Conservation (phyloP, 495 filamentous ascomycete species). For the Neurospora intermedia region DNA sequence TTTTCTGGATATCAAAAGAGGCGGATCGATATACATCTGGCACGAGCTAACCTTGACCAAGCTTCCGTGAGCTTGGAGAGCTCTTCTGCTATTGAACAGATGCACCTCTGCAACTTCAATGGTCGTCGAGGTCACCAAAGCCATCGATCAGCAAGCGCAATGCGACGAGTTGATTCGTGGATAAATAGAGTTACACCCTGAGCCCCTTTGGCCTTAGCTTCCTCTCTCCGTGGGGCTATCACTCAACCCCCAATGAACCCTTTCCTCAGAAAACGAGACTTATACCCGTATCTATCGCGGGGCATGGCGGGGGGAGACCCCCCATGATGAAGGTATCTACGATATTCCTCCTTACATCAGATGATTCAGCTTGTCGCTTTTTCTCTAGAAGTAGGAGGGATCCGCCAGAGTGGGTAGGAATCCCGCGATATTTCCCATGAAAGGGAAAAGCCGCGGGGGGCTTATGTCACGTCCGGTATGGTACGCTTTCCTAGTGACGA, state of each 20-base stretch:
- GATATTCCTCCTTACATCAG: not conserved
- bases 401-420: not conserved
- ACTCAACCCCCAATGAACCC: not conserved
- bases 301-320: constrained; percentile 11
- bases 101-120: not conserved
- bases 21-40: not conserved
- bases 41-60: not conserved
- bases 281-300: constrained; percentile 4
- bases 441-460: not conserved
- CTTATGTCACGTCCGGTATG: not conserved
- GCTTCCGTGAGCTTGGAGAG: not conserved
- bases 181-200: constrained; percentile 9
- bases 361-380: too few relatives aligned
- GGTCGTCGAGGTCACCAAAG: not conserved
- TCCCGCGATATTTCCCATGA: not conserved
- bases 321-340: not conserved
- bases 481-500: not conserved
- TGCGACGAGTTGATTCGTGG: constrained; percentile 14
- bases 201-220: not conserved
- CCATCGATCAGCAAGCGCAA: not conserved
- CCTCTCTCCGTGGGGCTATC: not conserved
- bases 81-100: not conserved
- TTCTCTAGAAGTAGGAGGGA: not conserved
- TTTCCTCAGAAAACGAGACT: not conserved
- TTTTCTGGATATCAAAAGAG: not conserved